A percentile compares a stretch with the other conserved stretches of the same genome.
Conservation (phyloP, 2,329 filamentous ascomycete genomes). For the Endothia cerciana region DNA sequence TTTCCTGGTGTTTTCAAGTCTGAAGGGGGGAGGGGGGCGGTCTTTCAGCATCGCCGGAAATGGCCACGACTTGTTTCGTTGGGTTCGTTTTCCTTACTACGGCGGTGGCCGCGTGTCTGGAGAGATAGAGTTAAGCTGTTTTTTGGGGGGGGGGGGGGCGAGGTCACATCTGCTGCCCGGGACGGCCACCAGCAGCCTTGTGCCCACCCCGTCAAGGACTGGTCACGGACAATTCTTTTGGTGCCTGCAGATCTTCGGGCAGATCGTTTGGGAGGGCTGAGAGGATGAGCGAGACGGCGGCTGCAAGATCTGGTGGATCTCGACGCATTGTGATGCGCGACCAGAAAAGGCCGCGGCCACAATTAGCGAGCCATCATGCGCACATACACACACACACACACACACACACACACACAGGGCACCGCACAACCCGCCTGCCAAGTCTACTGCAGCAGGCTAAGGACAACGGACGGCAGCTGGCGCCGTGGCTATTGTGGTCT, state of each 20-base stretch:
- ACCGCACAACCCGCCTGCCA: too few relatives aligned
- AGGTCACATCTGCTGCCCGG: not conserved
- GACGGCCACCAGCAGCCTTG: not conserved
- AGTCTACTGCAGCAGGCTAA: not conserved
- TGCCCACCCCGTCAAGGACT: not conserved
- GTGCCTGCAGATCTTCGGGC: not conserved
- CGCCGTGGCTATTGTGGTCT: not conserved
- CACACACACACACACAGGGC: too few relatives aligned
- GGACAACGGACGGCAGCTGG: not conserved
- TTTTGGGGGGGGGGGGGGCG: not conserved
- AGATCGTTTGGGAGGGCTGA: not conserved
- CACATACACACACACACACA: not conserved
- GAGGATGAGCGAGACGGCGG: not conserved
- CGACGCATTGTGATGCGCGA: not conserved
- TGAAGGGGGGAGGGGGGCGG: not conserved
- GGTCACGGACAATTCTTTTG: not conserved
- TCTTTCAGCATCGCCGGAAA: not conserved
- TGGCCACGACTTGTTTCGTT: not conserved
- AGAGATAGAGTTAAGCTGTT: not conserved
- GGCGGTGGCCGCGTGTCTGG: constrained; percentile 1
- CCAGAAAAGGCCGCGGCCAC: not conserved
- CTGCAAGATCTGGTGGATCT: constrained; percentile 4
- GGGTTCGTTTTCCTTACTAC: too few relatives aligned
- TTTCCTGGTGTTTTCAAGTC: not conserved
- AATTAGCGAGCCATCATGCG: not conserved